Evolutionary conservation across 148 eudicot species (phyloP), one percentile per base, ranked within the genome.

Genomic region (Spergularia bocconei): DNA sequence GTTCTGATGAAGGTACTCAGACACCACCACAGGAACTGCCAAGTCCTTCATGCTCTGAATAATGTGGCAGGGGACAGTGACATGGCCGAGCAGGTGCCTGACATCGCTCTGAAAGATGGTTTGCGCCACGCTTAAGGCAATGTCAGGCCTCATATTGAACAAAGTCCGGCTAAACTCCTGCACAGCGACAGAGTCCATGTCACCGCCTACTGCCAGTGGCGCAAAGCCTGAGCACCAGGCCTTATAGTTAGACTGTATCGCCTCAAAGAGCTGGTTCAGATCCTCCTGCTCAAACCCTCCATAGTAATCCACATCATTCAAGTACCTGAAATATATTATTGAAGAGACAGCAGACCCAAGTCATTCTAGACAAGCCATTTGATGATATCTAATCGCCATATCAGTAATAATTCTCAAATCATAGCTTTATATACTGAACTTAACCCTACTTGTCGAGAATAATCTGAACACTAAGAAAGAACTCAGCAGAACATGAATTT

Each of bases 91-190:
- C 1, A 90, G 47, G 69, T 85, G 84, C 65, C 98, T 85, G 9
- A 84, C 63, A 61, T 93, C 98, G 38, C 91, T 84, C 19, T 86
- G 87, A 77, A 93, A 93, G 44, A 93, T 91, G 59, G 85, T 90
- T 59, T 83, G 91, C 0, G 87, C 82, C 0, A 93, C 87, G 21
- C 90, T 87, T 13, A 93, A 52, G 48, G 97, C 97, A 1, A 93
- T 93, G 72, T 93, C 98, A 0, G 98, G 98, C 44, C 98, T 85
- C 97, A 93, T 93, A 77, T 91, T 93, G 87, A 93, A 93, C 36
- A 93, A 61, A 10, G 97, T 93, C 44, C 98, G 83, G 76, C 98
- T 89, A 74, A 91, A 93, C 70, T 93, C 98, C 75, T 93, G 98
- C 52, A 93, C 94, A 20, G 92, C 90, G 16, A 86, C 88, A 0